Percentiles rank a stretch among this genome's conserved stretches.
phyloP scores from a whole-genome alignment of 2,329 filamentous ascomycete species.

The Fusarium tjaetaba region DNA sequence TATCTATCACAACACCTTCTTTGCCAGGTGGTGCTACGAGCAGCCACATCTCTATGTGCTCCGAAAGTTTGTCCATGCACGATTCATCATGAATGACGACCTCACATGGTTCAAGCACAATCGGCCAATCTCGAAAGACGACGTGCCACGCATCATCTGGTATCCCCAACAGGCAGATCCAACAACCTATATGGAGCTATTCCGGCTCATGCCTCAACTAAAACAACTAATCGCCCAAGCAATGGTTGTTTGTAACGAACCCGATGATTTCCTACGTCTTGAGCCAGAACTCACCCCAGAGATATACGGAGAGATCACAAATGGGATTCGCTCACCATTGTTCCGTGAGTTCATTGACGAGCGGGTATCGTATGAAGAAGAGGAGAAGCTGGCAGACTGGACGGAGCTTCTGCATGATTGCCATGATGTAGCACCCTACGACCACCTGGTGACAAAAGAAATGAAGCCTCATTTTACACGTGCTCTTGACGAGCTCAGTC shows the following conservation, averaged over 20 bases:
- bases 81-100: conserved; percentile 1
- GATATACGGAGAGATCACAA: background rate
- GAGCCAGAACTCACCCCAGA: background rate
- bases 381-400: background rate
- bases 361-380: background rate
- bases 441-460: background rate
- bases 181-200: background rate
- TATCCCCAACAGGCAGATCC: background rate
- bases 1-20: background rate
- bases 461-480: background rate
- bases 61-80: background rate
- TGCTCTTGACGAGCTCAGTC: background rate
- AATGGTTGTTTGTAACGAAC: background rate
- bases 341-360: background rate
- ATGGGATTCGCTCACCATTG: background rate
- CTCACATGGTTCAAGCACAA: background rate
- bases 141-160: background rate
- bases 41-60: background rate
- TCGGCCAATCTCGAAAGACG: background rate
- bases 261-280: background rate
- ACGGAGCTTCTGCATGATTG: background rate
- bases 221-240: background rate
- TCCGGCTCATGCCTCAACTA: background rate
- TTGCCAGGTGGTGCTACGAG: conserved; percentile 4
- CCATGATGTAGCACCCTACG: background rate